Percentiles rank a stretch among this genome's conserved stretches.
phyloP scores from a whole-genome alignment of 2,329 filamentous ascomycete genomes.

The Neocatenulostroma microsporum region DNA sequence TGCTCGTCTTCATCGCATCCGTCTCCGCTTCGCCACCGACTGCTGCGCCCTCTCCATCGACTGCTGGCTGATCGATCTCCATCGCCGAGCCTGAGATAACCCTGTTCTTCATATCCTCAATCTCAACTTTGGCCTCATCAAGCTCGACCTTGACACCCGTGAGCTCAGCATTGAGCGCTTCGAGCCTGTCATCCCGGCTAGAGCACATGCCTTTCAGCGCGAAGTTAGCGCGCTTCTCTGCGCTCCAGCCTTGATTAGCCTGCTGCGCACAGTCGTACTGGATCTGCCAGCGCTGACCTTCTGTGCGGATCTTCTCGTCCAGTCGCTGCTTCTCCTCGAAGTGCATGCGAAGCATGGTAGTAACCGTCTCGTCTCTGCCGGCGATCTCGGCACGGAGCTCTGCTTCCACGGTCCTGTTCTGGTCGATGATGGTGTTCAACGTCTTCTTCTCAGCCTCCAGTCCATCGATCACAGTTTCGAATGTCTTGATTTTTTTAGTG shows the following conservation, averaged over 20 bases:
- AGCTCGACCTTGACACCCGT: neutral
- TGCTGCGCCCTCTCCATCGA: neutral
- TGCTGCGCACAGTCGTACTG: conserved; percentile 3
- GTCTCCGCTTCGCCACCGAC: conserved; percentile 1
- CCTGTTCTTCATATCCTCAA: too few species aligned
- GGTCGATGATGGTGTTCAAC: conserved; percentile 2
- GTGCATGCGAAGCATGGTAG: neutral
- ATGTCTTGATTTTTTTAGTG: conserved; percentile 4
- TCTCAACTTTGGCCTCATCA: neutral
- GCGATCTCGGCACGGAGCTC: neutral
- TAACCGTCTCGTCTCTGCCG: neutral
- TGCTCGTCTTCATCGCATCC: neutral
- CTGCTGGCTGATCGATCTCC: neutral
- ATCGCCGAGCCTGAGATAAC: neutral
- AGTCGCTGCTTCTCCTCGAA: neutral
- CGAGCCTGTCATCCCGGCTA: neutral
- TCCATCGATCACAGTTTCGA: neutral
- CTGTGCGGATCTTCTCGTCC: neutral
- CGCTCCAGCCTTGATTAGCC: neutral
- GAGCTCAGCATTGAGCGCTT: neutral
- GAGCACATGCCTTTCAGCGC: neutral
- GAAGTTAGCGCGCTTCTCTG: conserved; percentile 3
- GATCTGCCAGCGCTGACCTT: conserved; percentile 1
- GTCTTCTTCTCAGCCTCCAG: neutral
- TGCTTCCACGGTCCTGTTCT: neutral